These are phyloP conservation scores for Porcisia deanei DNA, from an alignment of 208 protist species.

Conservation along the genomic window DNA sequence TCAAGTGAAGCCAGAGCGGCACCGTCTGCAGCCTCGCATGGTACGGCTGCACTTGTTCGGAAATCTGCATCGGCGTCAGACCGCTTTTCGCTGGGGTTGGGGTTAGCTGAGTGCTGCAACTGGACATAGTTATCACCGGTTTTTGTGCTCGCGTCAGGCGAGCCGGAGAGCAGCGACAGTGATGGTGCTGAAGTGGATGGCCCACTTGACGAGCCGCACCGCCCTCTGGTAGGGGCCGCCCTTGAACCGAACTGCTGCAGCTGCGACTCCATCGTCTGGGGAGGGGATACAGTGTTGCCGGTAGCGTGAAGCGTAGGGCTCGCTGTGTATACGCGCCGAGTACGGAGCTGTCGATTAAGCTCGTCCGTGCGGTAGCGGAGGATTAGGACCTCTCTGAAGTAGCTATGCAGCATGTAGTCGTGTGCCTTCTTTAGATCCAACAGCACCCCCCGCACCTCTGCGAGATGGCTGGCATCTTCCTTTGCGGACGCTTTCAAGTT, in stretches of 20 bases:
- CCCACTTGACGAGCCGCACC: neutral
- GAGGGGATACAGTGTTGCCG: neutral
- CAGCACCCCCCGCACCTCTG: slow-evolving; percentile 32
- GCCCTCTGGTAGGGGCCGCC: neutral
- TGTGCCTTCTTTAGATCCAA: slow-evolving; percentile 56
- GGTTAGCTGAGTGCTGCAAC: neutral
- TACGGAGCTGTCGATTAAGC: slow-evolving; percentile 34
- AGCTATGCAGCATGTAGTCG: slow-evolving; percentile 82
- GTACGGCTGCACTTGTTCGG: neutral
- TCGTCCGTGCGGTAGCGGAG: slow-evolving; percentile 59
- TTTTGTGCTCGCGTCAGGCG: neutral
- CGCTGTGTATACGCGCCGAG: slow-evolving; percentile 8
- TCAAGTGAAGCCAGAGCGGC: neutral
- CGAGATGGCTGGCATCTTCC: slow-evolving; percentile 19
- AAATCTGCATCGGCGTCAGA: neutral
- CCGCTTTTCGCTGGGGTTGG: neutral
- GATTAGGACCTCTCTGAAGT: slow-evolving; percentile 82
- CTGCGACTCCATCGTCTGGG: slow-evolving; percentile 17
- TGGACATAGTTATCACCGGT: neutral
- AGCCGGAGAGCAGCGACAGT: neutral
- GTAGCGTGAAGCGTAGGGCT: neutral
- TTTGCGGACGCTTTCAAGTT: slow-evolving; percentile 29
- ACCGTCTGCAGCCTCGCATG: neutral
- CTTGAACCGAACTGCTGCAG: slow-evolving; percentile 27
- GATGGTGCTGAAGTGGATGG: neutral